Evolutionary conservation across 306 rosid genomes (phyloP).

Genomic region (Hippophae gyantsensis): DNA sequence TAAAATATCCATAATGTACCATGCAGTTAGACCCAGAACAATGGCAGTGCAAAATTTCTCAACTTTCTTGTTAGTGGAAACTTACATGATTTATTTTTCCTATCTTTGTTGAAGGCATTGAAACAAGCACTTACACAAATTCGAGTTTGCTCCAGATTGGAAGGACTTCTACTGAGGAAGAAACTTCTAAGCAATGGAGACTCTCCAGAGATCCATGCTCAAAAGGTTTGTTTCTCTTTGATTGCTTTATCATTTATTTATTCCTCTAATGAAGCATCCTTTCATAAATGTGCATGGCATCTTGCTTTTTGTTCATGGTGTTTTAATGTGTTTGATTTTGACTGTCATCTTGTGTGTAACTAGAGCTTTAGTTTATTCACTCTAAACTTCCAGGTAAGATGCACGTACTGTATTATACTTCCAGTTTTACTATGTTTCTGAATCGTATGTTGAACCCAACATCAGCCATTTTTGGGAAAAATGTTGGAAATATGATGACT

Average conservation of each 20-base stretch:
- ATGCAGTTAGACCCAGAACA: not conserved
- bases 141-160: constrained; percentile 80
- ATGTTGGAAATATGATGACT: too few relatives aligned
- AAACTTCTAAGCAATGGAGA: constrained; percentile 60
- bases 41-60: not conserved
- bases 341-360: too few relatives aligned
- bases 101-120: constrained; percentile 50
- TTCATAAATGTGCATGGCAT: too few relatives aligned
- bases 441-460: too few relatives aligned
- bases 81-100: constrained; percentile 13
- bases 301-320: not conserved
- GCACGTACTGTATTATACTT: too few relatives aligned
- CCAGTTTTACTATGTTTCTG: too few relatives aligned
- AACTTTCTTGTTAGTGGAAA: not conserved
- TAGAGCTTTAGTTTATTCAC: too few relatives aligned
- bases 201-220: constrained; percentile 74
- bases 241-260: constrained; percentile 7
- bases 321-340: not conserved
- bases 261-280: not conserved
- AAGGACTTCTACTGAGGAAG: constrained; percentile 75
- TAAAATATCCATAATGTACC: too few relatives aligned
- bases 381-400: too few relatives aligned
- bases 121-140: constrained; percentile 71
- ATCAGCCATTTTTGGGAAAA: too few relatives aligned
- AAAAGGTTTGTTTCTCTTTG: constrained; percentile 47